phyloP scores from a whole-genome alignment of 441 rosid species.

The Bruguiera hainesii region DNA sequence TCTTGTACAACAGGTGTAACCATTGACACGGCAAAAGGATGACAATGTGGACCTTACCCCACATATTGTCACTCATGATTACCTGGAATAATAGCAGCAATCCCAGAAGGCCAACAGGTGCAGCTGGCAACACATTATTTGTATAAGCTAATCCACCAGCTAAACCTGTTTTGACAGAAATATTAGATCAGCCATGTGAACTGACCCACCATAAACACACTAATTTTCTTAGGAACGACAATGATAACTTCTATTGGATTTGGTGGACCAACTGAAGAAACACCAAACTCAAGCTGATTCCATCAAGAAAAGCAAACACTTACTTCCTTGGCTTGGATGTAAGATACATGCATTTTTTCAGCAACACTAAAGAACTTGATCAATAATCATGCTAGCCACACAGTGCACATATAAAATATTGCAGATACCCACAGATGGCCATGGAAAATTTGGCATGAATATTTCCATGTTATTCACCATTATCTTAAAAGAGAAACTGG shows the following conservation, averaged over 20 bases:
- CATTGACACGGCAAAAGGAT: too few species aligned
- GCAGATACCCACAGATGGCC: not conserved
- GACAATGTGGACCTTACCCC: too few species aligned
- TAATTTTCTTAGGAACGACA: too few species aligned
- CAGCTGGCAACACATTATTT: slow-evolving; percentile 62
- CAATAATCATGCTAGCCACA: not conserved
- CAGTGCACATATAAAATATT: not conserved
- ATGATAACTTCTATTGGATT: not conserved
- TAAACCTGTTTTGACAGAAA: slow-evolving; percentile 41
- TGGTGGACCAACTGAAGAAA: not conserved
- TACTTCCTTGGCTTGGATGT: too few species aligned
- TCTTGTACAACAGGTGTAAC: too few species aligned
- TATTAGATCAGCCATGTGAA: not conserved
- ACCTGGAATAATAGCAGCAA: slow-evolving; percentile 69
- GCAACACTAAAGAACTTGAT: too few species aligned
- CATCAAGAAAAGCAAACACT: not conserved
- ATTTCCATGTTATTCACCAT: not conserved
- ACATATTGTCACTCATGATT: slow-evolving; percentile 4
- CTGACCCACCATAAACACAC: too few species aligned
- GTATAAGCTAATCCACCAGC: slow-evolving; percentile 64
- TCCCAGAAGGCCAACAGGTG: slow-evolving; percentile 65
- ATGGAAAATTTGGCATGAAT: not conserved
- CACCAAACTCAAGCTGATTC: not conserved
- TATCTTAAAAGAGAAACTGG: slow-evolving; percentile 2
- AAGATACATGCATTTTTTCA: too few species aligned